phyloP scores from a whole-genome alignment of 306 rosid species.

The Cucumis hystrix region DNA sequence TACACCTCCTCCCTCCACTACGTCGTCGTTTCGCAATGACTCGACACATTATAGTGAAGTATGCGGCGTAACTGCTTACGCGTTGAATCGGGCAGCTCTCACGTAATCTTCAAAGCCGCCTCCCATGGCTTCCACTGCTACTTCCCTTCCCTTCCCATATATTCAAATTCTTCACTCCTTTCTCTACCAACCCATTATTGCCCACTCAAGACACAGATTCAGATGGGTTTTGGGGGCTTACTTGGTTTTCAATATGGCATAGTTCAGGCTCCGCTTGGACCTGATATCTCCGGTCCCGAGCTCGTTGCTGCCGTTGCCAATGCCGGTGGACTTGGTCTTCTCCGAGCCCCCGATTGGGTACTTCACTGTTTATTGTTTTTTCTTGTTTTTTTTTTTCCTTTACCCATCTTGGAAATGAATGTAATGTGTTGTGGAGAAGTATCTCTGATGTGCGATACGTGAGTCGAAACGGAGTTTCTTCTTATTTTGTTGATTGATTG shows the following conservation, averaged over 20 bases:
- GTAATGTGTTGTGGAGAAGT: neutral
- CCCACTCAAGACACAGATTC: neutral
- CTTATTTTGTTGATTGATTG: neutral
- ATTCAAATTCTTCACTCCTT: neutral
- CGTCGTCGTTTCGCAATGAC: neutral
- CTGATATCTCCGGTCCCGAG: conserved; percentile 65
- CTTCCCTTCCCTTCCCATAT: neutral
- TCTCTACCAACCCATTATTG: neutral
- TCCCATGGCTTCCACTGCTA: conserved; percentile 1
- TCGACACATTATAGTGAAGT: neutral
- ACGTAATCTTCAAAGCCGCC: conserved; percentile 6
- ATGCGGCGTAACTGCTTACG: neutral
- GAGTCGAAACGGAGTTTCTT: neutral
- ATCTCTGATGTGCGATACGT: neutral
- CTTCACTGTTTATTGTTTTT: neutral
- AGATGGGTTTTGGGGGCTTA: conserved; percentile 58
- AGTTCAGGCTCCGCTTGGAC: conserved; percentile 69
- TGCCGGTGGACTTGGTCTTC: conserved; percentile 62
- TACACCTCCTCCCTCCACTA: neutral
- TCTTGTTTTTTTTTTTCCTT: neutral
- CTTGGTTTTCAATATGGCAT: conserved; percentile 58
- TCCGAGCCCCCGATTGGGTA: conserved; percentile 67
- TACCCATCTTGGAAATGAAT: neutral
- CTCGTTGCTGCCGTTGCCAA: conserved; percentile 80
- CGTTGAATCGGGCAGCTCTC: neutral